Conservation (phyloP, 148 eudicot genomes). For the Persicaria tinctoria region DNA sequence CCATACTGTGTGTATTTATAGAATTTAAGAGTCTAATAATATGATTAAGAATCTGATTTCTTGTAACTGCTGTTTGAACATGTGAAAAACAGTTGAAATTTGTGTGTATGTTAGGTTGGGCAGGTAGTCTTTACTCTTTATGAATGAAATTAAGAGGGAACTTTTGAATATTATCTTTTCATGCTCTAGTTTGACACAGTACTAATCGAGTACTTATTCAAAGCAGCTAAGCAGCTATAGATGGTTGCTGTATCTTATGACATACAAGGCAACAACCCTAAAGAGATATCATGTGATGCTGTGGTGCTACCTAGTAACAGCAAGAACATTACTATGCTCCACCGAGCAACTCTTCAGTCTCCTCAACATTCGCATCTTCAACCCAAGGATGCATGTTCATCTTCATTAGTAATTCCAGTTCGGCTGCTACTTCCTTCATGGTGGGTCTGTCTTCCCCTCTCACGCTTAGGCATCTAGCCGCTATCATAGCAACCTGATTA, state of each 20-base stretch:
- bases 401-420: constrained; percentile 3
- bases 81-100: not conserved
- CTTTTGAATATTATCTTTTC: too few species aligned
- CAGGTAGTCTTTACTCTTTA: too few species aligned
- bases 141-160: too few species aligned
- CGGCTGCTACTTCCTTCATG: constrained; percentile 10
- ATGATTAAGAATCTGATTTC: not conserved
- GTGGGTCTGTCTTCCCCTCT: constrained; percentile 11
- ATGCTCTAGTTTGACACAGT: too few species aligned
- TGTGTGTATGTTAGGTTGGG: not conserved
- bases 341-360: too few species aligned
- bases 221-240: too few species aligned
- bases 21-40: not conserved
- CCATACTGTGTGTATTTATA: not conserved
- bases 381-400: constrained; percentile 5
- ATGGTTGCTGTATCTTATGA: too few species aligned
- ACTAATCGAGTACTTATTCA: too few species aligned
- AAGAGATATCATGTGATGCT: too few species aligned
- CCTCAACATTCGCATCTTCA: not conserved
- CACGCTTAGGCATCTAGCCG: not conserved
- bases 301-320: too few species aligned
- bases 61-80: not conserved
- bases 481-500: not conserved
- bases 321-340: too few species aligned
- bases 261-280: too few species aligned